phyloP scores from a whole-genome alignment of 2,329 filamentous ascomycete genomes.

The Penicillium frequentans region DNA sequence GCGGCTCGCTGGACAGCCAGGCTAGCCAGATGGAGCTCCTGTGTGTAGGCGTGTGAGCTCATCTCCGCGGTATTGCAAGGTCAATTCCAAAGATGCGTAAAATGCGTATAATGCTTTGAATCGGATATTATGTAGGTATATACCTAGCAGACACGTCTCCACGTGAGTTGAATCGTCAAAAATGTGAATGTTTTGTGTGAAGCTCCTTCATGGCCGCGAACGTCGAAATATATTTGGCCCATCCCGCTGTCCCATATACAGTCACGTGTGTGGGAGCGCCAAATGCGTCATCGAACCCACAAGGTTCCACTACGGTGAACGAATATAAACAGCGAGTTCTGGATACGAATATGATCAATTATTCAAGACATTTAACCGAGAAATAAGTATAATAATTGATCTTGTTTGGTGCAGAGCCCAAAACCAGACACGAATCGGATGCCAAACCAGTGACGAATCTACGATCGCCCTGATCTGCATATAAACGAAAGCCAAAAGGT shows the following conservation, averaged over 20 bases:
- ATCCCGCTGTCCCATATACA: background rate
- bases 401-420: background rate
- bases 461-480: constrained; percentile 1
- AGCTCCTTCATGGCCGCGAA: background rate
- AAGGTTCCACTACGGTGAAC: background rate
- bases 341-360: background rate
- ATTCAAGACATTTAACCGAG: background rate
- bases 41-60: constrained; percentile 30
- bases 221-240: background rate
- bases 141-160: background rate
- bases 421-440: background rate
- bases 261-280: background rate
- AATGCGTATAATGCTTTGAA: background rate
- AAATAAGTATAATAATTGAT: background rate
- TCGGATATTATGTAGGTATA: background rate
- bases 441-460: background rate
- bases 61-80: constrained; percentile 17
- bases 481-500: constrained; percentile 16
- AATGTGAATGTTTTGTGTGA: background rate
- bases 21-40: constrained; percentile 38
- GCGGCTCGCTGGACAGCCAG: constrained; percentile 57
- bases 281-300: background rate
- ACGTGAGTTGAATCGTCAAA: background rate
- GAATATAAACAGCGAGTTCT: background rate
- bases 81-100: background rate